phyloP scores from a whole-genome alignment of 192 early-diverging fungal genomes.

The Paraglomus brasilianum region DNA sequence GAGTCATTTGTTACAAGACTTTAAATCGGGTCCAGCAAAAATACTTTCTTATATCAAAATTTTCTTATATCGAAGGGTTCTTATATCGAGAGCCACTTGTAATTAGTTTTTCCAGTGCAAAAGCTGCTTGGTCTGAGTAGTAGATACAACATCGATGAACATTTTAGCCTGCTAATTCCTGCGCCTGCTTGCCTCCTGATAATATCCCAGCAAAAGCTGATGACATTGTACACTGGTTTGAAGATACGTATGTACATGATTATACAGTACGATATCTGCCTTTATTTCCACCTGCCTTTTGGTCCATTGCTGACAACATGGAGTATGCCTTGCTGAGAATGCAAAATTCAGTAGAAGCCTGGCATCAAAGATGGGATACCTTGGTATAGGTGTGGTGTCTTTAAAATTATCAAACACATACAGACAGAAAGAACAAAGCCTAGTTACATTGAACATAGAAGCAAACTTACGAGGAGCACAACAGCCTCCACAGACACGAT shows the following conservation, averaged over 20 bases:
- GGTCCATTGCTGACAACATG: background rate
- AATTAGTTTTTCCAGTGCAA: no score
- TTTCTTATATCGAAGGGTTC: no score
- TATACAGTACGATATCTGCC: background rate
- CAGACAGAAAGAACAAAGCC: constrained; percentile 5
- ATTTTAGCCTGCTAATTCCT: constrained; percentile 6
- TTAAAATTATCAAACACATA: no score
- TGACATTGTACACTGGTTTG: background rate
- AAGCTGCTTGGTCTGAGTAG: background rate
- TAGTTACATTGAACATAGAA: background rate
- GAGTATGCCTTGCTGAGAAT: background rate
- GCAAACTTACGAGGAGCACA: background rate
- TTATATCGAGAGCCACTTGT: no score
- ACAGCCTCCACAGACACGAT: no score
- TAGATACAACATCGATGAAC: background rate
- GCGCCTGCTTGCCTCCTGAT: background rate
- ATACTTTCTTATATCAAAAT: no score
- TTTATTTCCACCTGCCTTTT: background rate
- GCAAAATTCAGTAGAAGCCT: constrained; percentile 9
- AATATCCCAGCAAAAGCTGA: background rate
- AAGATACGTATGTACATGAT: background rate
- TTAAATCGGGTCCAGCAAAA: no score
- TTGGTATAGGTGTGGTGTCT: no score
- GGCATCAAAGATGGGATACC: background rate
- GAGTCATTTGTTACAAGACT: no score